Percentiles rank a stretch among this genome's conserved stretches.
Evolutionary conservation across 2,329 filamentous ascomycete species (phyloP).

Genomic region (Teratosphaeria destructans): DNA sequence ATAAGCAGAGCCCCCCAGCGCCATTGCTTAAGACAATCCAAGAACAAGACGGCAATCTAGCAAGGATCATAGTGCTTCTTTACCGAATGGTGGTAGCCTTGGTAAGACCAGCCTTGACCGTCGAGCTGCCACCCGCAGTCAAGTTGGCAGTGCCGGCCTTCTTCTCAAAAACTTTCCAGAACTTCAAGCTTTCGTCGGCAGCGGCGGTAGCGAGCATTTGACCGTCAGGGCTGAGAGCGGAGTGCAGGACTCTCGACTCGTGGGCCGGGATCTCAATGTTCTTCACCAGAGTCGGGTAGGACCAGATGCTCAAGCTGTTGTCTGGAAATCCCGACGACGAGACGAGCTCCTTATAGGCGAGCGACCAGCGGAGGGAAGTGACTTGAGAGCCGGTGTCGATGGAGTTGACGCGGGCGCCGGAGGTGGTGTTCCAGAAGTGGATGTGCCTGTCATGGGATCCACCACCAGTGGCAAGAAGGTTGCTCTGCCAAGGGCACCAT

Average conservation of each 20-base stretch:
- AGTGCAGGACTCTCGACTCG: constrained; percentile 92
- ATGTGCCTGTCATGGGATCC: constrained; percentile 96
- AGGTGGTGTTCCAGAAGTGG: constrained; percentile 99
- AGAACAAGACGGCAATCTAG: not conserved
- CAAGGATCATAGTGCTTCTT: not conserved
- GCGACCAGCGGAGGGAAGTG: constrained; percentile 91
- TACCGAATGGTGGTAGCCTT: constrained; percentile 71
- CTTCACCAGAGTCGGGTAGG: constrained; percentile 91
- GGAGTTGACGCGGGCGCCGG: constrained; percentile 94
- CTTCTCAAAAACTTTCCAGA: constrained; percentile 99
- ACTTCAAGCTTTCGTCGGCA: constrained; percentile 94
- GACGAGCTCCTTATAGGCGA: constrained; percentile 94
- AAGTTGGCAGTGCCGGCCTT: constrained; percentile 66
- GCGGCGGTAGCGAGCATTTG: constrained; percentile 96
- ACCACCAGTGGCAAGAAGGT: constrained; percentile 90
- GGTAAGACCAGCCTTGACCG: constrained; percentile 67
- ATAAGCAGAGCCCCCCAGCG: not conserved
- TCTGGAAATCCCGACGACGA: constrained; percentile 98
- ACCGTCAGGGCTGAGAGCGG: constrained; percentile 90
- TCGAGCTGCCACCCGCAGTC: constrained; percentile 55
- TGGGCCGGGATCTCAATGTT: constrained; percentile 97
- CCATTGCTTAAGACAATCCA: not conserved
- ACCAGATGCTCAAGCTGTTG: constrained; percentile 98
- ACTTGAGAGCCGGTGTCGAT: constrained; percentile 98
- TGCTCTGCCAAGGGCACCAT: constrained; percentile 98